A percentile compares a stretch with the other conserved stretches of the same genome.
phyloP scores from a whole-genome alignment of 768 basidiomycete species.

The Rhodosporidiobolus sp. region DNA sequence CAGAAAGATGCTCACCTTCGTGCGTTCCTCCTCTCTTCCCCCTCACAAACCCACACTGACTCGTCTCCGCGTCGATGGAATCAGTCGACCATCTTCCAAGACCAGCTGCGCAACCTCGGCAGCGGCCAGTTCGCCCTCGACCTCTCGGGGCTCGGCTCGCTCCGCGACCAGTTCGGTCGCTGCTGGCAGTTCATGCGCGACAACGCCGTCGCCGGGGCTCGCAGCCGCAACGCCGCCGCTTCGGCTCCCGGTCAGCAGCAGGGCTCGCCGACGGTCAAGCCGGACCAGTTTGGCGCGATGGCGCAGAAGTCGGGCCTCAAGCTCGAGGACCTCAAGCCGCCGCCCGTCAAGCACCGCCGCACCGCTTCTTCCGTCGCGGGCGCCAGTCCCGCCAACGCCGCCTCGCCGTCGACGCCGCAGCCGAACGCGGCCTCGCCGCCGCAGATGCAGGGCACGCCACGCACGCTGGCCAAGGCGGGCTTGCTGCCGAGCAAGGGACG shows the following conservation, averaged over 20 bases:
- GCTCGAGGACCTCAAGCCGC: slow-evolving; percentile 41
- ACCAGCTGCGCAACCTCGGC: slow-evolving; percentile 33
- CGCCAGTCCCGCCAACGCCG: slow-evolving; percentile 14
- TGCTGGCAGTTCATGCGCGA: slow-evolving; percentile 40
- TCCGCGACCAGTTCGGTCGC: slow-evolving; percentile 39
- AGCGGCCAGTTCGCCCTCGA: slow-evolving; percentile 38
- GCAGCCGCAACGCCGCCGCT: neutral
- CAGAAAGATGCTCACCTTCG: slow-evolving; percentile 37
- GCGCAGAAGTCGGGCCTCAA: slow-evolving; percentile 33
- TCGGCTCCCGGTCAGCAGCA: neutral
- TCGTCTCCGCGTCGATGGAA: neutral
- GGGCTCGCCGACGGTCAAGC: slow-evolving; percentile 6
- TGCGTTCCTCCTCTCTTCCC: slow-evolving; percentile 6
- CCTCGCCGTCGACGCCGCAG: slow-evolving; percentile 16
- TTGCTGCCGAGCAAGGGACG: neutral
- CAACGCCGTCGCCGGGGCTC: slow-evolving; percentile 15
- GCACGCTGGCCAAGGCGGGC: neutral
- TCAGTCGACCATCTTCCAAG: slow-evolving; percentile 41
- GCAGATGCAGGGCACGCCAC: slow-evolving; percentile 8
- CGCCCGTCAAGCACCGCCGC: slow-evolving; percentile 38
- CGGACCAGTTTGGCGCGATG: slow-evolving; percentile 29
- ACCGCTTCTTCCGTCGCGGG: slow-evolving; percentile 13
- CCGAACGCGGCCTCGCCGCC: slow-evolving; percentile 24
- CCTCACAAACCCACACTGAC: neutral
- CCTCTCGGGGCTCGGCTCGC: slow-evolving; percentile 29